Base-by-base conservation (phyloP, 2,329 filamentous ascomycete species). In the Sporothrix brunneoviolacea region DNA sequence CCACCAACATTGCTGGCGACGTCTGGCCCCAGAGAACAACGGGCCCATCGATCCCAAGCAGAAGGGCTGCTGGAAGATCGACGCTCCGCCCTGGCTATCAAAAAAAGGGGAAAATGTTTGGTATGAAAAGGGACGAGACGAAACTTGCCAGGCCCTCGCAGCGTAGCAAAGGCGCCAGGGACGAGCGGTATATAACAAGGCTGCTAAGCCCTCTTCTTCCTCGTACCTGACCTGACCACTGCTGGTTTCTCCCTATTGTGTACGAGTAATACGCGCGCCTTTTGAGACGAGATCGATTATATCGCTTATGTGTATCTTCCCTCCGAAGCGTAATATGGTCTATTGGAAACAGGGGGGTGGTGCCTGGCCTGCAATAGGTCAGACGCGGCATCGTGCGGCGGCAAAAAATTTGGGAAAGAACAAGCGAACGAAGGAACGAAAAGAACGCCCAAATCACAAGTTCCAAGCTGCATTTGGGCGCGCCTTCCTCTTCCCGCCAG, bases 341-440 rank as follows among this genome's bases (percentile, higher is more conserved):
- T 37, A 24, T 4, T 16, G 33, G 13, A 37, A 36, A 19, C 33
- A 36, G 32, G 44, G 44, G 44, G 30, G 35, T 19, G n/a, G 45
- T 48, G 36, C 24, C 28, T 32, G 35, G 36, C 24, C 43, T 48
- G 36, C 36, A 22, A 48, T 48, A 33, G 36, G 45, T 24, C 45
- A 40, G 45, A 48, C 45, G 27, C 36, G 36, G 36, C 27, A 48
- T 40, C 35, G 32, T 35, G 36, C 44, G 44, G 44, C 44, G 44
- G 44, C 35, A 45, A 45, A 47, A 46, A 38, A 15, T 28, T 19
- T n/a, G 33, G 33, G 22, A 18, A 46, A 19, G 33, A 38, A 12
- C 21, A 18, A 16, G 15, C 5, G 32, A 7, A 36, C n/a, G n/a
- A 15, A 21, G 19, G 5, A 35, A 18, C 28, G 21, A 37, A 15